Evolutionary conservation across 78 protist species (phyloP).

Genomic region (Protostelium mycophagum): DNA sequence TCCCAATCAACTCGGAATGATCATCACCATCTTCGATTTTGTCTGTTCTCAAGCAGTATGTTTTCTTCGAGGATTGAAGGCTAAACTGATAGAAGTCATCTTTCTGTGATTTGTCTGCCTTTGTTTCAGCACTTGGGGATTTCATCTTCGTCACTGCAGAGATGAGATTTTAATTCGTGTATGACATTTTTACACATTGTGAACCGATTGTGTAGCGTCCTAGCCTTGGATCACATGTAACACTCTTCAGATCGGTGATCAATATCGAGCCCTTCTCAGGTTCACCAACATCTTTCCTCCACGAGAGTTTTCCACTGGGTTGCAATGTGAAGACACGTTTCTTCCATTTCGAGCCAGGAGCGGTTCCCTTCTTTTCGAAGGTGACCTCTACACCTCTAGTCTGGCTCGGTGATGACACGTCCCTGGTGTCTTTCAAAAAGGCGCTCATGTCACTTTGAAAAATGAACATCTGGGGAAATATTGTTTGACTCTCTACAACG

Average conservation of each 20-base stretch:
- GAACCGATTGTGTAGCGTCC: not conserved
- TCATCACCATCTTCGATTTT: not conserved
- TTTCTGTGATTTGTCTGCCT: not conserved
- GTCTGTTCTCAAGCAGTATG: not conserved
- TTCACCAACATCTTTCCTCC: not conserved
- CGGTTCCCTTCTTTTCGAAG: not conserved
- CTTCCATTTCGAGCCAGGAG: not conserved
- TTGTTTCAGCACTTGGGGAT: not conserved
- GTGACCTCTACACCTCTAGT: too few species aligned
- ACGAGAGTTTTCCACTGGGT: not conserved
- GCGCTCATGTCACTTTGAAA: too few species aligned
- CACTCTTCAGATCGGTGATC: not conserved
- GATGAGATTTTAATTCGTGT: too few species aligned
- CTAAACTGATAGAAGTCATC: too few species aligned
- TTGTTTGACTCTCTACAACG: too few species aligned
- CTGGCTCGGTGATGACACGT: too few species aligned
- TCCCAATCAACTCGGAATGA: not conserved
- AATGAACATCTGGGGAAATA: too few species aligned
- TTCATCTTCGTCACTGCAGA: not conserved
- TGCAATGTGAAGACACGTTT: not conserved
- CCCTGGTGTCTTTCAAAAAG: too few species aligned
- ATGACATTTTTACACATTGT: not conserved
- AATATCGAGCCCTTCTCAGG: not conserved
- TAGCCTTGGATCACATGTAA: not conserved
- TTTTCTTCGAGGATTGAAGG: not conserved